Conservation (phyloP, 257 asterid genomes). For the Perilla frutescens region DNA sequence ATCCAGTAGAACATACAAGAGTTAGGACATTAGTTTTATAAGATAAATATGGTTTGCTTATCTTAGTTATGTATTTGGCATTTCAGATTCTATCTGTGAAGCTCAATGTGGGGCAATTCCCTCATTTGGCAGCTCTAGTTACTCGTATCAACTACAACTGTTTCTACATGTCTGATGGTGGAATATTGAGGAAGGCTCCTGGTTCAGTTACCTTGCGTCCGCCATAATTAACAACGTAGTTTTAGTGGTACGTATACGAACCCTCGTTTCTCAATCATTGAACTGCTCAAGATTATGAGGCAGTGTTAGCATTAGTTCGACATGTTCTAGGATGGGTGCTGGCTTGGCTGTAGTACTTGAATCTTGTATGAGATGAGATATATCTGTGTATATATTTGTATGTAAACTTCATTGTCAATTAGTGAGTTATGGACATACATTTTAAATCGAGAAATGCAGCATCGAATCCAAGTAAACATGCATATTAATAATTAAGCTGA, state of each 20-base stretch:
- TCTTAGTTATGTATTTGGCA: conserved; percentile 22
- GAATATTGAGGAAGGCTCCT: conserved; percentile 57
- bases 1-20: background rate
- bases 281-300: conserved; percentile 12
- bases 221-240: conserved; percentile 23
- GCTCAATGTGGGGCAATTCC: conserved; percentile 97
- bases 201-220: conserved; percentile 49
- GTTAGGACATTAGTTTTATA: background rate
- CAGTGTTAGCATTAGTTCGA: background rate
- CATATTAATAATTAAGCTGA: too few species aligned
- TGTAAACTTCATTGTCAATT: too few species aligned
- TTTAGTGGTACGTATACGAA: conserved; percentile 3
- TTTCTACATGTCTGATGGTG: conserved; percentile 89
- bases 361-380: too few species aligned
- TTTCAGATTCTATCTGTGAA: conserved; percentile 89
- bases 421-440: too few species aligned
- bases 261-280: background rate
- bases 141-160: conserved; percentile 88
- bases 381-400: too few species aligned
- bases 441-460: too few species aligned
- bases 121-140: conserved; percentile 93
- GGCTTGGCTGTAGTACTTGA: background rate
- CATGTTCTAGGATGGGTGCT: background rate
- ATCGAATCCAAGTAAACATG: too few species aligned
- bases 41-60: conserved; percentile 4